These are phyloP conservation scores for Metschnikowia anglica DNA, from an alignment of 805 yeast genomes.

Conservation along the genomic window DNA sequence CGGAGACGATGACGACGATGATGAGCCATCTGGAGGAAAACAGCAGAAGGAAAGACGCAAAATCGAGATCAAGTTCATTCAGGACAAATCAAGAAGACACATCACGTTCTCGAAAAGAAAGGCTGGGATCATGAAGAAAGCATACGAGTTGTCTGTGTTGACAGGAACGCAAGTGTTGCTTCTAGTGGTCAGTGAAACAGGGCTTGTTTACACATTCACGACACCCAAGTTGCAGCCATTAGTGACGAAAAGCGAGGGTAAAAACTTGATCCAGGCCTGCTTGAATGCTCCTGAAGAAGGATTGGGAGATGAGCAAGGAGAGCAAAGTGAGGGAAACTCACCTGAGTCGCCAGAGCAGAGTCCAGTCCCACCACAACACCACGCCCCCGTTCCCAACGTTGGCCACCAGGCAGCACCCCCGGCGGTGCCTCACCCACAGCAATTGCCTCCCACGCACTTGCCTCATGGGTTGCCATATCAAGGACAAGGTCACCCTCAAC, in stretches of 20 bases:
- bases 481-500: conserved; percentile 41
- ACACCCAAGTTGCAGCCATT: conserved; percentile 99
- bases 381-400: conserved; percentile 23
- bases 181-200: conserved; percentile 97
- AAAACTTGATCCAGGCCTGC: conserved; percentile 94
- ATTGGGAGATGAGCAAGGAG: conserved; percentile 60
- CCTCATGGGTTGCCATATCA: conserved; percentile 49
- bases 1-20: conserved; percentile 51
- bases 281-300: conserved; percentile 94
- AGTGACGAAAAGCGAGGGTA: conserved; percentile 96
- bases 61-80: conserved; percentile 95
- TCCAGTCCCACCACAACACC: conserved; percentile 33
- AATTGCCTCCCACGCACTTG: conserved; percentile 40
- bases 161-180: conserved; percentile 97
- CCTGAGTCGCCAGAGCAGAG: conserved; percentile 42
- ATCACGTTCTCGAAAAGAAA: conserved; percentile 97
- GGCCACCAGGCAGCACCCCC: conserved; percentile 31
- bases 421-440: conserved; percentile 22
- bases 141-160: conserved; percentile 93
- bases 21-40: conserved; percentile 46
- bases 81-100: conserved; percentile 96
- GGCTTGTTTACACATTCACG: conserved; percentile 95
- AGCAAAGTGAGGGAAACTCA: conserved; percentile 49
- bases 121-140: conserved; percentile 99
- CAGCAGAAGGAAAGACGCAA: conserved; percentile 69